phyloP scores from a whole-genome alignment of 2,329 filamentous ascomycete genomes.

The Penicillium janthinellum region DNA sequence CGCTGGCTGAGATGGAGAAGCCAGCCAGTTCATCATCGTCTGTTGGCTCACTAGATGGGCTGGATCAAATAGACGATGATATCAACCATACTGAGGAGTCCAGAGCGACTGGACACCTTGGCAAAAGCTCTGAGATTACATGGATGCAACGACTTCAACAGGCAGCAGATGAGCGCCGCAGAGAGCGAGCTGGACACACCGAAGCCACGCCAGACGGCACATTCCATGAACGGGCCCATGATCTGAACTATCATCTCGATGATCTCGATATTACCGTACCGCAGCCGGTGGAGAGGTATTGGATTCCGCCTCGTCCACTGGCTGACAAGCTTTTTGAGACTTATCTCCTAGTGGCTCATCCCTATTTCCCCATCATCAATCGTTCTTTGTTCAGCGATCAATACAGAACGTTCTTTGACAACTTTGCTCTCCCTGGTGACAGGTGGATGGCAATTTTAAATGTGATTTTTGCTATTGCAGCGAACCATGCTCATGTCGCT shows the following conservation, averaged over 20 bases:
- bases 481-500: conserved; percentile 35
- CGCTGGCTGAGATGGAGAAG: background rate
- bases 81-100: conserved; percentile 11
- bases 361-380: conserved; percentile 42
- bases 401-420: conserved; percentile 30
- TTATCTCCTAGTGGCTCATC: conserved; percentile 40
- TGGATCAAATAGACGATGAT: conserved; percentile 17
- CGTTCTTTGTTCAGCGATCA: conserved; percentile 36
- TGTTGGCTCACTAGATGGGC: conserved; percentile 11
- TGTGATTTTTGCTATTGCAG: conserved; percentile 44
- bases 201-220: background rate
- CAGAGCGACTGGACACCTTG: conserved; percentile 15
- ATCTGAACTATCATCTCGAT: conserved; percentile 37
- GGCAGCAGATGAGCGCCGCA: background rate
- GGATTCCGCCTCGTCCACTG: conserved; percentile 34
- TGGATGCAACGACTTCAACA: conserved; percentile 16
- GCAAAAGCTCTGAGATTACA: conserved; percentile 19
- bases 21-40: conserved; percentile 9
- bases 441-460: conserved; percentile 46
- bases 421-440: conserved; percentile 26
- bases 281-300: conserved; percentile 38
- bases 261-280: conserved; percentile 38
- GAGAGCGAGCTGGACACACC: background rate
- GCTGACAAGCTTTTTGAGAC: conserved; percentile 40
- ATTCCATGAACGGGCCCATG: background rate